Base-by-base conservation (phyloP, 1,284 basidiomycete species). In the Singerocomus inundabilis region DNA sequence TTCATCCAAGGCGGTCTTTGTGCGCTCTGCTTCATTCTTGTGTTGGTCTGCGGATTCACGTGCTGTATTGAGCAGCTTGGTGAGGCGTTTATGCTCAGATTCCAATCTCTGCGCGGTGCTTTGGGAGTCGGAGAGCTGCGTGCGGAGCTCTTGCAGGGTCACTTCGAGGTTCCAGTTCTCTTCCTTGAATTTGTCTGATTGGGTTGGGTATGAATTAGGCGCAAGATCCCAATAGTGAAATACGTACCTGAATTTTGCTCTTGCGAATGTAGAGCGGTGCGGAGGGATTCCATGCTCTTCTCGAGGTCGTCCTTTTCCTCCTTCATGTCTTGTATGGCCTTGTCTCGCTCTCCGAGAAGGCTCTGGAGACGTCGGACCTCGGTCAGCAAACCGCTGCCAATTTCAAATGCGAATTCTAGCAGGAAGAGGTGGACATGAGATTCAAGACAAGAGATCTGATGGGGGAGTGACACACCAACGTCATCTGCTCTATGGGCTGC, bases 131-230 rank as follows among this genome's bases (percentile, higher is more conserved):
- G 78, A 66, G 34, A 91, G 76, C 58, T 90, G 82, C 1, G 82
- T 72, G 35, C 87, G 85, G 24, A 96, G 78, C 56, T 98, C 93
- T 68, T 99, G 95, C 28, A 94, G 77, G 21, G 82, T 82, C 41
- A 98, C 91, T 73, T 98, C 94, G 56, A 98, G 85, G 66, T 98
- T 95, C 96, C 96, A 98, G 69, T 97, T 98, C 72, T 96, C 93
- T 70, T 98, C 93, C 73, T 94, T 95, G 81, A 86, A 95, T 53
- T 92, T 91, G 66, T 88, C 84, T 77, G 59, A 48, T 40, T 5
- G 47, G 38, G 25, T 41, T 40, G 31, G 38, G n/a, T 21, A n/a
- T 58, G 13, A 43, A 40, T 16, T 12, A 8, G 24, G 42, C 26
- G 41, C 11, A 10, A 26, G 5, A 25, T 6, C 3, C 28, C 11